phyloP scores from a whole-genome alignment of 257 asterid species.

The Nemophila menziesii region DNA sequence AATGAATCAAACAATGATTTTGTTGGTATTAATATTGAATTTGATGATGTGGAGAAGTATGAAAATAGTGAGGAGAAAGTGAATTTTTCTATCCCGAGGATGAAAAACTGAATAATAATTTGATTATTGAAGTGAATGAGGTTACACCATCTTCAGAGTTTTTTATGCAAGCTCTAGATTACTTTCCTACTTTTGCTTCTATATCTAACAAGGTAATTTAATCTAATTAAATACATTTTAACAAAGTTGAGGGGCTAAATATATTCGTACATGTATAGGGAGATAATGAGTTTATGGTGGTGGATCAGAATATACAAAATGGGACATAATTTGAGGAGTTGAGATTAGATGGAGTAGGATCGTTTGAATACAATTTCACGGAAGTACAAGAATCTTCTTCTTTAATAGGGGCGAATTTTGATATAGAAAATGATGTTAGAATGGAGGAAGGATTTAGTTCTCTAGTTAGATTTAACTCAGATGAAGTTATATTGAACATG shows the following conservation, averaged over 20 bases:
- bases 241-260: neutral
- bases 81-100: constrained; percentile 17
- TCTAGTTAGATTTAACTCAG: constrained; percentile 45
- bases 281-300: constrained; percentile 30
- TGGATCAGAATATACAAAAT: constrained; percentile 50
- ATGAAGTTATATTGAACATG: constrained; percentile 38
- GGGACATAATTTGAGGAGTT: constrained; percentile 68
- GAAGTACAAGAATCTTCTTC: constrained; percentile 41
- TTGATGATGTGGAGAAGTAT: constrained; percentile 20
- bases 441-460: constrained; percentile 45
- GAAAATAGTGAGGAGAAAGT: constrained; percentile 26
- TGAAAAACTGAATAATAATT: constrained; percentile 24
- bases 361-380: constrained; percentile 43
- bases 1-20: too few relatives aligned
- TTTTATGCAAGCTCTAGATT: constrained; percentile 34
- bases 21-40: too few relatives aligned
- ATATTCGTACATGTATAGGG: constrained; percentile 33
- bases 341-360: constrained; percentile 68
- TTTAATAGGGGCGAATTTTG: constrained; percentile 42
- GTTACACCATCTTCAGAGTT: constrained; percentile 35
- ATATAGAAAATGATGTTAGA: constrained; percentile 32
- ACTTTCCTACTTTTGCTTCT: constrained; percentile 26
- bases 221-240: too few relatives aligned
- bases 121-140: constrained; percentile 36
- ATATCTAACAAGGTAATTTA: constrained; percentile 20